These are phyloP conservation scores for Straminergon stramineum DNA, from an alignment of 225 moss, liverwort and hornwort species.

Conservation along the genomic window DNA sequence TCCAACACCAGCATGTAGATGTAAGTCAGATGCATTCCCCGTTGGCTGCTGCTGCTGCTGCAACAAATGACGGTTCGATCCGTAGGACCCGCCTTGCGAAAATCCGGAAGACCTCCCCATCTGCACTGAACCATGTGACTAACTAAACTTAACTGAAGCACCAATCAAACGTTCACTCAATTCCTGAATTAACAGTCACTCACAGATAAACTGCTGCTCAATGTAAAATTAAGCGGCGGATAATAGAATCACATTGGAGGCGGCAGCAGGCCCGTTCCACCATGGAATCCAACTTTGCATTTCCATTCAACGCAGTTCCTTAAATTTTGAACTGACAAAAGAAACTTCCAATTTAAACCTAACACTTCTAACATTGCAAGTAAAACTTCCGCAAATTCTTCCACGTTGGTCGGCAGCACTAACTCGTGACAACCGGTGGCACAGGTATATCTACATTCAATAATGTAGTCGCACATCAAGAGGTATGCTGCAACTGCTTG, in stretches of 20 bases:
- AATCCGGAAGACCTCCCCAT: conserved; percentile 90
- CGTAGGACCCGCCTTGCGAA: conserved; percentile 79
- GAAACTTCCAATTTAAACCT: not conserved
- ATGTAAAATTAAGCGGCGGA: not conserved
- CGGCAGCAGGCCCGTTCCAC: not conserved
- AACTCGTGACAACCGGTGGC: not conserved
- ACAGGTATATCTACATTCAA: not conserved
- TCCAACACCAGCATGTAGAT: conserved; percentile 55
- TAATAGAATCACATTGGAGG: not conserved
- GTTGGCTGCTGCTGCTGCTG: conserved; percentile 67
- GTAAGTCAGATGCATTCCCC: conserved; percentile 60
- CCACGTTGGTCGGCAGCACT: not conserved
- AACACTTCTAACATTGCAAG: not conserved
- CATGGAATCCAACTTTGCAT: not conserved
- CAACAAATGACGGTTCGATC: conserved; percentile 68
- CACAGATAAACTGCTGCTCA: not conserved
- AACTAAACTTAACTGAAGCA: conserved; percentile 44
- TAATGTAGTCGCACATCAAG: not conserved
- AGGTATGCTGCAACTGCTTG: not conserved
- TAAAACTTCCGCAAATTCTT: not conserved
- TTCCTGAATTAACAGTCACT: not conserved
- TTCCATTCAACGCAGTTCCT: not conserved
- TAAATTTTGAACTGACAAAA: not conserved
- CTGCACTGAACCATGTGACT: conserved; percentile 80
- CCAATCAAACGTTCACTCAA: not conserved